Evolutionary conservation across 768 basidiomycete genomes (phyloP), one percentile per base, ranked within the genome.

Genomic region (Rubroboletus pulcherrimus): DNA sequence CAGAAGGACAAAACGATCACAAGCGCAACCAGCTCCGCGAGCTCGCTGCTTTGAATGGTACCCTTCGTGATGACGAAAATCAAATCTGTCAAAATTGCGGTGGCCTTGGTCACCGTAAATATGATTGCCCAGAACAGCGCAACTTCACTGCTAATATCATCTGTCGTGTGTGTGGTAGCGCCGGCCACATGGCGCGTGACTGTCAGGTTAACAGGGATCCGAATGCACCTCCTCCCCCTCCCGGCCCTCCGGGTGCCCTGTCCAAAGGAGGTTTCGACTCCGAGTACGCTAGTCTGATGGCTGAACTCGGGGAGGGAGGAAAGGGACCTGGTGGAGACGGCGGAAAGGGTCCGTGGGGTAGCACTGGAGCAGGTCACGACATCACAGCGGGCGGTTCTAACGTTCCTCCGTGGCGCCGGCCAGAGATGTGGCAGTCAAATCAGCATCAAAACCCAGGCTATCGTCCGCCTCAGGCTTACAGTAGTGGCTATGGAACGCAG

Each of bases 61-160:
- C 97, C 43, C 86, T 99, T 53, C 94, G 97, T 64, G 97, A 99
- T 68, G 97, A 99, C 71, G 97, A 99, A 77, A 98, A 98, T 69
- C 97, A 99, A 74, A 86, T 98, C 58, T 99, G 97, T 76, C 95
- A 98, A 77, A 96, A 96, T 68, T 95, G 91, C 71, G 93, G 91
- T 67, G 87, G 87, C 51, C 83, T 93, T 61, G 94, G 94, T 56
- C 95, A 98, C 70, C 89, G 96, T 74, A 95, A 98, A 84, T 98
- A 93, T 77, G 97, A 98, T 74, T 99, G 97, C 72, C 94, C 95
- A 17, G 93, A 98, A 75, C 93, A 97, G 74, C 87, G 91, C 73
- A 97, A 97, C 77, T 98, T 94, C 77, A 95, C 93, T 63, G 97
- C 97, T 77, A 96, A 96, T 78, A 95, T 99, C 78, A 96, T 98